Base-by-base conservation (phyloP, 192 early-diverging fungal species). In the Coemansia interrupta region DNA sequence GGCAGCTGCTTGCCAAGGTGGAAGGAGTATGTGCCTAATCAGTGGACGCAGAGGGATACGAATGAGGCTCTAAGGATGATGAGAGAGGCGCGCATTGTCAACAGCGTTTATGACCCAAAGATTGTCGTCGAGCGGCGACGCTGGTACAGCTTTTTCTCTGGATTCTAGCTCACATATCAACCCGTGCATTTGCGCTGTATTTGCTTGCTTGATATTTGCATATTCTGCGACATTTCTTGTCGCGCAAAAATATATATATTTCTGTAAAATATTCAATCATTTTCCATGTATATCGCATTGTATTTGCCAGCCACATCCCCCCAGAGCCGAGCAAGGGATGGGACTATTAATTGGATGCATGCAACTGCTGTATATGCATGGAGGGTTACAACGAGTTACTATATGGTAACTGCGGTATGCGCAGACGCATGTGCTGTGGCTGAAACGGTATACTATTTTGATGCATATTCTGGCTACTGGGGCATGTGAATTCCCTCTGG, bases 71-170 rank as follows among this genome's bases (percentile, higher is more conserved):
- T 54, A 29, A 48, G 66, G 17, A 30, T 78, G 61, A 55, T 69
- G 13, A 30, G 50, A 4, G 46, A 56, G 43, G 22, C 43, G 19
- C 42, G 53, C 5, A 3, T 54, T 14, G 26, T 36, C 6, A 14
- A 22, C 15, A 9, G 14, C 10, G 49, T 51, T 0, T 43, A 49
- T 11, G 74, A 78, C 43, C 60, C 70, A 13, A 32, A 40, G 3
- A 50, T 64, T 40, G 58, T 67, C 11, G 39, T 36, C 2, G 69
- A 78, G 29, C 60, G 65, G 20, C 53, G 70, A 15, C 54, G 63
- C 29, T 78, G 75, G 75, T 78, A 78, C 32, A 48, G 66, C 48
- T 40, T 72, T 22, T 78, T 78, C 36, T 62, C 48, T 52, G 61
- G 61, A 7, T 47, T 32, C 41, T 54, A 45, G 30, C 24, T 22